Percentiles rank a stretch among this genome's conserved stretches.
These are phyloP conservation scores for Komagataella ulmi DNA, from an alignment of 805 yeast species.

Conservation along the genomic window DNA sequence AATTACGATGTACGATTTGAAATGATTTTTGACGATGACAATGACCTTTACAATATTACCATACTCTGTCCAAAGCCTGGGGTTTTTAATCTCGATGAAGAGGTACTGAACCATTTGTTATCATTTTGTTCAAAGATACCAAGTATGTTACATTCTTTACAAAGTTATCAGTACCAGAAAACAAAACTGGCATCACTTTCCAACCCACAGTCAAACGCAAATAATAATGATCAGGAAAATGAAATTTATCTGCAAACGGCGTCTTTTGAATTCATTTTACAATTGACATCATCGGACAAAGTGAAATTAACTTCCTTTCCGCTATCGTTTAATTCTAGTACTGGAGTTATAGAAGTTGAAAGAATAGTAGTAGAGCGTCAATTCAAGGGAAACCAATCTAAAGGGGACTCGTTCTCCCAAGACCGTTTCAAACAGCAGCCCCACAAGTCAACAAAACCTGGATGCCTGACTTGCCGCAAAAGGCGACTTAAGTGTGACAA, in stretches of 20 bases:
- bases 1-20: constrained; percentile 40
- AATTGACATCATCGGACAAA: constrained; percentile 7
- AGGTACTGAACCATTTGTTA: constrained; percentile 1
- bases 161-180: not conserved
- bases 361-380: constrained; percentile 15
- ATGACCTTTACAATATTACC: constrained; percentile 18
- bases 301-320: constrained; percentile 26
- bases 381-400: not conserved
- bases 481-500: constrained; percentile 69
- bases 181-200: not conserved
- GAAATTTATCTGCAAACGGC: constrained; percentile 27
- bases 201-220: not conserved
- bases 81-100: constrained; percentile 8
- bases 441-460: constrained; percentile 57
- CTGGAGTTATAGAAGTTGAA: constrained; percentile 19
- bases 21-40: constrained; percentile 12
- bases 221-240: not conserved
- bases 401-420: too few relatives aligned
- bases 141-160: not conserved
- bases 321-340: constrained; percentile 24
- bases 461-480: constrained; percentile 62
- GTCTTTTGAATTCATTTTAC: constrained; percentile 15
- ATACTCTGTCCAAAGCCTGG: constrained; percentile 30
- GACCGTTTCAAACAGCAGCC: constrained; percentile 23
- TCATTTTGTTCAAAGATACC: constrained; percentile 2